A percentile compares a stretch with the other conserved stretches of the same genome.
These are phyloP conservation scores for Candida berthetii DNA, from an alignment of 805 yeast species.

Conservation along the genomic window DNA sequence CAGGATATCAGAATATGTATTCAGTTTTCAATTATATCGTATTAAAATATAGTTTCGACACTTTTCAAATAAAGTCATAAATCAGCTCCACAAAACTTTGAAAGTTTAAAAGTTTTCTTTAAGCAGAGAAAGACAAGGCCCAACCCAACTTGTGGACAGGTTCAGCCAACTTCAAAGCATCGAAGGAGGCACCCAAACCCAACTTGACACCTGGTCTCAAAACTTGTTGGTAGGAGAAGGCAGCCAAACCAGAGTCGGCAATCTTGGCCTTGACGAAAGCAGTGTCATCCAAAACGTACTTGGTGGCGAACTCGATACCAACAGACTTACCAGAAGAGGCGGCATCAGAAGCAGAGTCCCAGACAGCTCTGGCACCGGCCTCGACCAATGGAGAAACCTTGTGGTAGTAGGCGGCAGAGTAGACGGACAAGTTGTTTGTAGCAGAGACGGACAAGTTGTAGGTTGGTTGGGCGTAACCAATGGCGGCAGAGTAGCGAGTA, in stretches of 20 bases:
- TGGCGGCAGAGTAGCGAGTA: constrained; percentile 88
- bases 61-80: too few relatives aligned
- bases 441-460: constrained; percentile 80
- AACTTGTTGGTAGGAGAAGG: constrained; percentile 89
- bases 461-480: constrained; percentile 86
- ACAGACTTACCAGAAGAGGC: constrained; percentile 52
- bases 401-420: constrained; percentile 96
- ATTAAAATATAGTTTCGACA: too few relatives aligned
- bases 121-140: constrained; percentile 90
- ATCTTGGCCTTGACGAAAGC: constrained; percentile 95
- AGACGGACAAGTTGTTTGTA: constrained; percentile 79
- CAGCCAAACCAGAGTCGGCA: constrained; percentile 92
- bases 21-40: too few relatives aligned
- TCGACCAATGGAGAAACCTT: constrained; percentile 85
- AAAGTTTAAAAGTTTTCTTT: constrained; percentile 24
- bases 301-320: constrained; percentile 92
- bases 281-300: constrained; percentile 81
- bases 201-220: constrained; percentile 94
- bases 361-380: constrained; percentile 97
- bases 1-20: too few relatives aligned
- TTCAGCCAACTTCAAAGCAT: constrained; percentile 91
- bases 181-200: constrained; percentile 96
- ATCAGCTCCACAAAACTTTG: too few relatives aligned
- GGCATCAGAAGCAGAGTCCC: constrained; percentile 70
- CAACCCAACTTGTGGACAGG: constrained; percentile 98